Base-by-base conservation (phyloP, 2,329 filamentous ascomycete species). In the Exophiala aquamarina region DNA sequence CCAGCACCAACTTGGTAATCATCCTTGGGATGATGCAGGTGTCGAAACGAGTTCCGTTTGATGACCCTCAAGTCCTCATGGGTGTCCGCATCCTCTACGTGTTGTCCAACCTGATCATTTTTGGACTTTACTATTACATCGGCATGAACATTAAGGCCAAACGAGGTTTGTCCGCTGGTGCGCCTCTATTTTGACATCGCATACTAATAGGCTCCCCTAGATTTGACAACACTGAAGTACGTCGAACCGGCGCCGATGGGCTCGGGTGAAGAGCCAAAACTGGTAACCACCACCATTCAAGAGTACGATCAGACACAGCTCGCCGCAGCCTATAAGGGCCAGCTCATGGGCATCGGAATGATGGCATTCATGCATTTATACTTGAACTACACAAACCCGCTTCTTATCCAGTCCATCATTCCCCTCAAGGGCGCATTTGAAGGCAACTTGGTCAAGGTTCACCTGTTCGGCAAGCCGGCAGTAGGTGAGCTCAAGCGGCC, bases 311-410 rank as follows among this genome's bases (percentile, higher is more conserved):
- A 83, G 63, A 75, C 80, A 62, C 92, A 97, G 76, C 80, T 97
- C 66, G 87, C 87, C 73, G 77, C 81, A 57, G 79, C 89, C 58
- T 89, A 92, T 80, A 93, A 93, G 71, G 81, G 85, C 57, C 92
- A 97, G 76, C 74, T 94, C 63, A 97, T 95, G 88, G 93, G 93
- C 51, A 78, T 98, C 49, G 91, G 81, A 70, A 98, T 98, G 91
- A 97, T 98, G 92, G 83, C 73, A 54, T 88, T 96, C 66, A 97
- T 98, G 92, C 93, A 98, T 76, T 59, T 98, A 54, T 98, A 97
- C 84, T 87, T 98, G 80, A 91, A 96, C 72, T 98, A 97, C 85
- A 97, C 91, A 76, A 98, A 97, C 83, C 93, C 93, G 33, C 87
- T 98, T 41, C 78, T 96, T 64, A 95, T 98, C 76, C 93, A 98